phyloP scores from a whole-genome alignment of 78 protist species.

The Dictyostelium brefeldianum region DNA sequence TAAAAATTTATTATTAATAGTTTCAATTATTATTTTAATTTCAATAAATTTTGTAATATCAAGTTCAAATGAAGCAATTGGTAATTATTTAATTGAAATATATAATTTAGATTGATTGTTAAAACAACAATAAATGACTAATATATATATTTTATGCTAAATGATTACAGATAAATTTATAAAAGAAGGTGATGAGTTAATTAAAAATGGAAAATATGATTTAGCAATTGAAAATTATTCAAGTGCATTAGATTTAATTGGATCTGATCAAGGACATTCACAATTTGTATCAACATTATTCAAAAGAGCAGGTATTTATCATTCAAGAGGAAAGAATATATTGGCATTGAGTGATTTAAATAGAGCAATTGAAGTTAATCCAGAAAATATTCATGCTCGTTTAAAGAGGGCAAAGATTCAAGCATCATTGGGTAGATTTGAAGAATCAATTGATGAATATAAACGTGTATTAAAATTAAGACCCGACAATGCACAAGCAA shows the following conservation, averaged over 20 bases:
- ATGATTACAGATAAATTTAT: constrained; percentile 57
- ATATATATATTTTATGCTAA: no score
- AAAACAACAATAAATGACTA: no score
- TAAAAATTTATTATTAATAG: neutral
- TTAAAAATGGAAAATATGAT: constrained; percentile 59
- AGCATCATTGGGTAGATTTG: constrained; percentile 63
- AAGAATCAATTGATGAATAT: constrained; percentile 54
- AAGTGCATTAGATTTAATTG: constrained; percentile 49
- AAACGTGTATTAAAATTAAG: constrained; percentile 15
- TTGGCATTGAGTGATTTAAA: constrained; percentile 68
- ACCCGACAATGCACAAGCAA: constrained; percentile 44
- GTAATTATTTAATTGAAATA: neutral
- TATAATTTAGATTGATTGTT: no score
- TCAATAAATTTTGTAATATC: neutral
- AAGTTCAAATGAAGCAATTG: neutral
- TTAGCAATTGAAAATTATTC: constrained; percentile 45
- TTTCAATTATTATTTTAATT: neutral
- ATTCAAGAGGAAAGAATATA: constrained; percentile 22
- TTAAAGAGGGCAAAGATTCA: constrained; percentile 63
- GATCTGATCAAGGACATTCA: constrained; percentile 6
- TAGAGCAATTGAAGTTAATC: constrained; percentile 66
- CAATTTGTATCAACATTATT: constrained; percentile 22
- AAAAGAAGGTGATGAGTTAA: constrained; percentile 64
- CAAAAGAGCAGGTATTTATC: constrained; percentile 72
- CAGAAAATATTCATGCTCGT: constrained; percentile 58